phyloP scores from a whole-genome alignment of 495 filamentous ascomycete genomes.

The Hypoxylon lienhwacheense region DNA sequence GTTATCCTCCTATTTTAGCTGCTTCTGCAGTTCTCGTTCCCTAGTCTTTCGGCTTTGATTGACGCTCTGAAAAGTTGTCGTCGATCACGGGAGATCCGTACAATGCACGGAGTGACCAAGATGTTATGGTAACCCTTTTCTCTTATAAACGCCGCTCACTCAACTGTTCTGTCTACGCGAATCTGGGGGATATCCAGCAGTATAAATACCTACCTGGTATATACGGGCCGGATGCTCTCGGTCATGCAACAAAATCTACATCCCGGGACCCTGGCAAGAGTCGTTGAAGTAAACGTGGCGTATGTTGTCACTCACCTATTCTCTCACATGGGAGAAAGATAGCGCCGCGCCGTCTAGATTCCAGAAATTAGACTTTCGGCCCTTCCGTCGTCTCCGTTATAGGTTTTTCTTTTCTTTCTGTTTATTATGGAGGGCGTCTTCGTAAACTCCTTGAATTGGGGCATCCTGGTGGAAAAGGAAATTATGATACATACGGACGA shows the following conservation, averaged over 20 bases:
- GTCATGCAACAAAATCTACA: conserved; percentile 24
- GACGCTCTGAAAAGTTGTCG: not conserved
- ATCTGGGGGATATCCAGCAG: not conserved
- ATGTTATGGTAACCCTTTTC: not conserved
- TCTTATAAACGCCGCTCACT: not conserved
- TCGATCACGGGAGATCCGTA: not conserved
- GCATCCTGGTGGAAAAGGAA: conserved; percentile 32
- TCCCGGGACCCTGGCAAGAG: not conserved
- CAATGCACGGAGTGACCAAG: not conserved
- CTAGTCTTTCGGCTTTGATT: not conserved
- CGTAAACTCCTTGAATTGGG: conserved; percentile 16
- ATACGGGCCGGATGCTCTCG: not conserved
- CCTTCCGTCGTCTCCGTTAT: conserved; percentile 18
- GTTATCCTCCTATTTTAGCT: conserved; percentile 1
- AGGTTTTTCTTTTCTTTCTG: no score
- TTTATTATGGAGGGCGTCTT: conserved; percentile 30
- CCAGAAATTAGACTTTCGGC: conserved; percentile 23
- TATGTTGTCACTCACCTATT: conserved; percentile 25
- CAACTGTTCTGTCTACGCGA: not conserved
- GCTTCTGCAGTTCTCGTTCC: no score
- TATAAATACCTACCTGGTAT: not conserved
- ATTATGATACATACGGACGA: conserved; percentile 24
- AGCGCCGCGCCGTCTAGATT: no score
- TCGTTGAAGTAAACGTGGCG: conserved; percentile 19
- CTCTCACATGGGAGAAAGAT: conserved; percentile 15